Evolutionary conservation across 495 filamentous ascomycete species (phyloP), one percentile per base, ranked within the genome.

Genomic region (Penicillium taxi): DNA sequence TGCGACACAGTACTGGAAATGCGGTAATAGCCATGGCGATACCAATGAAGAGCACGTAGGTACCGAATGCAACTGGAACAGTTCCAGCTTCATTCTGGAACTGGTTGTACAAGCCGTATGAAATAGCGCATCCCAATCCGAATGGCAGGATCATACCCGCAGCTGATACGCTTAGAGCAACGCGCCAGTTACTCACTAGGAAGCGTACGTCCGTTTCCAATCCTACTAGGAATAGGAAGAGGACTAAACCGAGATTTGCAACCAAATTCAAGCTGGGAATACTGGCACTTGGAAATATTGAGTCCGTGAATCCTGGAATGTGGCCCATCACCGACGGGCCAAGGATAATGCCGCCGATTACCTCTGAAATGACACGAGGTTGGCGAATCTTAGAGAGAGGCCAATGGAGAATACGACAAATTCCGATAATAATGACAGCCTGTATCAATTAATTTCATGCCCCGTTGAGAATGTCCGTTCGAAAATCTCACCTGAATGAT

Each of bases 21-120:
- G 90, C 91, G 4, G 91, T 98, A 54, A 98, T 98, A 7, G 86
- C 81, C 66, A 98, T 80, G 2, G 91, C 91, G 26, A 94, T 86
- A 53, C 87, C 91, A 47, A 98, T 84, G 57, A 98, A 98, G 18
- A 98, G 75, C 53, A 87, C 77, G 52, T 84, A 98, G 11, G 84
- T 77, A 6, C 83, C 84, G 50, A 96, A 94, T 22, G 58, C 59
- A 29, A 95, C 82, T 1, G 67, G 68, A 4, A 75, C 70, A 1
- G 71, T 74, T 11, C 67, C 75, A 0, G 67, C 47, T 18, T 91
- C 85, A 42, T 74, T 48, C 17, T 68, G 69, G 49, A 96, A 96
- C 30, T 87, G 55, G 37, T 91, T 55, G 47, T 88, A 96, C 9
- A 98, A 62, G 8, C 91, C 91, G 55, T 78, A 91, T 7, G 90